Percentiles rank a stretch among this genome's conserved stretches.
Evolutionary conservation across 1,139 yeast species (phyloP).

Genomic region (Hemisphaericaspora lyxosophila): DNA sequence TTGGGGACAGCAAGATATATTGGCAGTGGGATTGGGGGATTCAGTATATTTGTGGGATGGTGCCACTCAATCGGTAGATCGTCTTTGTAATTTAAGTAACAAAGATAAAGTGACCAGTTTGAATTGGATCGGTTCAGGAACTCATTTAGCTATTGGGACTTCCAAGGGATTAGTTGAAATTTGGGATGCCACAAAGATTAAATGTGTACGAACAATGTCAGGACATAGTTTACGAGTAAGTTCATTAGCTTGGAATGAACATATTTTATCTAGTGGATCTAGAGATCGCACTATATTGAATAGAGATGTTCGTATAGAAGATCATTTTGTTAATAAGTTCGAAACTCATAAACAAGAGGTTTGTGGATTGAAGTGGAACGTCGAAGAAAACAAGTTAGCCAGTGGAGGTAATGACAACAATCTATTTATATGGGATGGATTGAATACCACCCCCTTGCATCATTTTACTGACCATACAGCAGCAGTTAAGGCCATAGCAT

Average conservation of each 20-base stretch:
- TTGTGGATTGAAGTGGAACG: constrained; percentile 94
- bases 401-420: constrained; percentile 94
- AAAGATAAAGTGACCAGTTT: constrained; percentile 76
- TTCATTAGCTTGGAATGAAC: constrained; percentile 92
- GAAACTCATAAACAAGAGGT: constrained; percentile 89
- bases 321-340: constrained; percentile 72
- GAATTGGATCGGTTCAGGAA: constrained; percentile 93
- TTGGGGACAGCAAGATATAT: constrained; percentile 89
- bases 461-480: constrained; percentile 84
- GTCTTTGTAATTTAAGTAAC: constrained; percentile 68
- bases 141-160: constrained; percentile 93
- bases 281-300: constrained; percentile 83
- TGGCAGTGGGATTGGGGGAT: constrained; percentile 89
- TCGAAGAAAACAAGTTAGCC: constrained; percentile 82
- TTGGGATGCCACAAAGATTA: constrained; percentile 89
- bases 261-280: constrained; percentile 82
- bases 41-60: constrained; percentile 93
- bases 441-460: constrained; percentile 66
- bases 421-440: constrained; percentile 84
- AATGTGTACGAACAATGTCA: constrained; percentile 85
- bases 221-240: constrained; percentile 88
- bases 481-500: constrained; percentile 93
- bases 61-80: constrained; percentile 75
- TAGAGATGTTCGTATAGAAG: constrained; percentile 87
- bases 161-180: constrained; percentile 84